Percentiles rank a stretch among this genome's conserved stretches.
These are phyloP conservation scores for Eucalyptus victrix DNA, from an alignment of 345 rosid genomes.

Conservation along the genomic window DNA sequence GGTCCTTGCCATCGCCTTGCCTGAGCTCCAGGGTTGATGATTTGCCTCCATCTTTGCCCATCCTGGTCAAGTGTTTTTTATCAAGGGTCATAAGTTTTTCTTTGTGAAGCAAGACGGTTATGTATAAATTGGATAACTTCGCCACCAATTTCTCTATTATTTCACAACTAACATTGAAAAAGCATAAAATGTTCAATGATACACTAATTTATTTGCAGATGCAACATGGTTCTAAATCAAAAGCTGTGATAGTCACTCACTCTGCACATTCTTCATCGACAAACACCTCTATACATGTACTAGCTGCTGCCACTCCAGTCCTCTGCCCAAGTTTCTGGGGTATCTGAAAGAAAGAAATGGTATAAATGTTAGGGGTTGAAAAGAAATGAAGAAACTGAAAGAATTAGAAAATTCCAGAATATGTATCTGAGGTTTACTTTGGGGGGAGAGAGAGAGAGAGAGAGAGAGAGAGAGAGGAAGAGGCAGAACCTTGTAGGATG, in stretches of 20 bases:
- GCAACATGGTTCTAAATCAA: background rate
- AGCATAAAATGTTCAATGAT: background rate
- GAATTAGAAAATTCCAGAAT: background rate
- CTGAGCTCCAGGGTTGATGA: slow-evolving; percentile 22
- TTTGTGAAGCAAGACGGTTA: background rate
- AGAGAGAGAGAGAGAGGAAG: background rate
- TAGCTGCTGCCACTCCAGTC: slow-evolving; percentile 18
- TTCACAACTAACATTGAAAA: background rate
- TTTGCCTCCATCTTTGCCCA: background rate
- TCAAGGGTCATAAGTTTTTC: background rate
- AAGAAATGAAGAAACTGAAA: background rate
- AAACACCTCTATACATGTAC: slow-evolving; percentile 61
- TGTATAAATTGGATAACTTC: background rate
- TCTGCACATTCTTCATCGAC: slow-evolving; percentile 58
- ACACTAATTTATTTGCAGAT: background rate
- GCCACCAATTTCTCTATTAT: background rate
- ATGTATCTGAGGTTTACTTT: background rate
- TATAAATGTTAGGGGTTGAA: background rate
- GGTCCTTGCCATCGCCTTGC: slow-evolving; percentile 20
- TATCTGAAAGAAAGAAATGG: slow-evolving; percentile 23
- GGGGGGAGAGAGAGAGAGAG: background rate
- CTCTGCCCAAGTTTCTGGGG: slow-evolving; percentile 44
- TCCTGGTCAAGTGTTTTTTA: slow-evolving; percentile 2
- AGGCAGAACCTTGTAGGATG: slow-evolving; percentile 48
- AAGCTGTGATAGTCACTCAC: slow-evolving; percentile 26